Conservation (phyloP, 1,284 basidiomycete genomes). For the Singerocomus inundabilis region DNA sequence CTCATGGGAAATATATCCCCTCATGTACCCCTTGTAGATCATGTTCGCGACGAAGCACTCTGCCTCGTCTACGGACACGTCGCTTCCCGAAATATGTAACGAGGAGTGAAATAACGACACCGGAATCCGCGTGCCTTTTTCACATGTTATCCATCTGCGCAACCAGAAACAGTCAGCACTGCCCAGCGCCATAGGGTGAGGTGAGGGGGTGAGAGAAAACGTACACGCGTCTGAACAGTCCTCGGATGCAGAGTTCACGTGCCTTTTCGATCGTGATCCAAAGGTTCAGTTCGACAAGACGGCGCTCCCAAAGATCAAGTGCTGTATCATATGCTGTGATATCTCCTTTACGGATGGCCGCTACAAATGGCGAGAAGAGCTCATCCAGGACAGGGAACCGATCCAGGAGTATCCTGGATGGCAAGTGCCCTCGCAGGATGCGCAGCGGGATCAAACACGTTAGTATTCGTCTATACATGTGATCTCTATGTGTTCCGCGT, state of each 20-base stretch:
- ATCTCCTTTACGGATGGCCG: slow-evolving; percentile 76
- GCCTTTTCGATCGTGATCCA: slow-evolving; percentile 88
- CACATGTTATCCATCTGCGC: slow-evolving; percentile 72
- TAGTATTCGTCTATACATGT: slow-evolving; percentile 68
- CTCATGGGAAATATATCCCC: slow-evolving; percentile 96
- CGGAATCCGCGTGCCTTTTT: slow-evolving; percentile 73
- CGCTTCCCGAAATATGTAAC: slow-evolving; percentile 63
- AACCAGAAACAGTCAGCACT: not conserved
- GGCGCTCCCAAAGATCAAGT: slow-evolving; percentile 62
- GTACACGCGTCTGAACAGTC: slow-evolving; percentile 84
- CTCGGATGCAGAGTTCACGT: slow-evolving; percentile 82
- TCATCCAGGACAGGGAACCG: slow-evolving; percentile 72
- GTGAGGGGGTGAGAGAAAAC: slow-evolving; percentile 30
- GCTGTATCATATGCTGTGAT: slow-evolving; percentile 79
- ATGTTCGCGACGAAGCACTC: slow-evolving; percentile 94
- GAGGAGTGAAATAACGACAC: slow-evolving; percentile 76
- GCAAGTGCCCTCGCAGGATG: slow-evolving; percentile 83
- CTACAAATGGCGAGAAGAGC: slow-evolving; percentile 79
- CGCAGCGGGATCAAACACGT: slow-evolving; percentile 89
- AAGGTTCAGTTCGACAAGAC: slow-evolving; percentile 79
- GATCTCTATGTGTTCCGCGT: not conserved
- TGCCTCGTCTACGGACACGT: slow-evolving; percentile 70
- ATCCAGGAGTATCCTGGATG: slow-evolving; percentile 63
- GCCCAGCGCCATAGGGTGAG: not conserved
- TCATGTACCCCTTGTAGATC: slow-evolving; percentile 90